Evolutionary conservation across 192 early-diverging fungal genomes (phyloP).

Genomic region (Umbelopsis vinacea): DNA sequence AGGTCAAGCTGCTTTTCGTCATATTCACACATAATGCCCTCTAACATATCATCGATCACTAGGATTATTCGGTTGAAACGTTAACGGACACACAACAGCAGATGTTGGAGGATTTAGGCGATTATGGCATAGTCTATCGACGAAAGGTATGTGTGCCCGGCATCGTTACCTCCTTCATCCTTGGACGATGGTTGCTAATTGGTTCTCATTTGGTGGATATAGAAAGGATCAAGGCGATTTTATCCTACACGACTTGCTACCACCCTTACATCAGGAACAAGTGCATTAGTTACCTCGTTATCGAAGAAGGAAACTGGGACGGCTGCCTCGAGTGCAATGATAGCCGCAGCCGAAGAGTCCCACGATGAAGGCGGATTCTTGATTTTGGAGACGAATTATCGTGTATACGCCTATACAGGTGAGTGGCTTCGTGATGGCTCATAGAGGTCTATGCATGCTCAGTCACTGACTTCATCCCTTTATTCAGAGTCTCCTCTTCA

Average conservation of each 20-base stretch:
- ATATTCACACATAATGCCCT: too few relatives aligned
- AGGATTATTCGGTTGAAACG: constrained; percentile 85
- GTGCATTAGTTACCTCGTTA: constrained; percentile 48
- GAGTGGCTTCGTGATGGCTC: not conserved
- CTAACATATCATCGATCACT: not conserved
- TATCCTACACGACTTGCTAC: constrained; percentile 94
- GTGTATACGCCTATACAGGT: constrained; percentile 94
- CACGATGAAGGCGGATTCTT: constrained; percentile 77
- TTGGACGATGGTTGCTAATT: not conserved
- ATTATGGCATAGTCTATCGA: constrained; percentile 91
- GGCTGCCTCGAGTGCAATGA: constrained; percentile 26
- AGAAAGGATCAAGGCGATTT: constrained; percentile 69
- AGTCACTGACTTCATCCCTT: not conserved
- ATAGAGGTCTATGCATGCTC: not conserved
- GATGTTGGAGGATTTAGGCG: constrained; percentile 86
- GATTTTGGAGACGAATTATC: constrained; percentile 94
- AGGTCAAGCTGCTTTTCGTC: not conserved
- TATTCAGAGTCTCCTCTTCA: constrained; percentile 81
- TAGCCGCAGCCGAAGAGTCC: constrained; percentile 29
- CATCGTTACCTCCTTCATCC: too few relatives aligned
- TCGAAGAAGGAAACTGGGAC: constrained; percentile 35
- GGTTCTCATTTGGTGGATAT: not conserved
- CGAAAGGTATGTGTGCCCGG: constrained; percentile 58
- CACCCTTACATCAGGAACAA: constrained; percentile 82
- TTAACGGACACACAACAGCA: constrained; percentile 83